A percentile compares a stretch with the other conserved stretches of the same genome.
These are phyloP conservation scores for Trypanosoma platydactyli DNA, from an alignment of 208 protist species.

Conservation along the genomic window DNA sequence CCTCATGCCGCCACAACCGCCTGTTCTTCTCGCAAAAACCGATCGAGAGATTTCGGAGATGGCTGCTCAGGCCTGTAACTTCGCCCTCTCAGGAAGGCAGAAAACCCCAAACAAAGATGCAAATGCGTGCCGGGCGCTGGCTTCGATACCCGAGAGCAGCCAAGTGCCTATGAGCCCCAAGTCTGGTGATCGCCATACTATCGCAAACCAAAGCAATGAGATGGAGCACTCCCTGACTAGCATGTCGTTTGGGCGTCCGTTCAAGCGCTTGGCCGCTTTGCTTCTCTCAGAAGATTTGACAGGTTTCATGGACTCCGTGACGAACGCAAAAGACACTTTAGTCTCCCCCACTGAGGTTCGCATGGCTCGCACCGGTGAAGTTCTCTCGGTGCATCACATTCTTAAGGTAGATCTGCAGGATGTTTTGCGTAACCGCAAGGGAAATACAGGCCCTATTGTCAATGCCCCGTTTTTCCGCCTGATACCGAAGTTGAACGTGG, in stretches of 20 bases:
- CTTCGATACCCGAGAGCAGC: no score
- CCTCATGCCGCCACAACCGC: conserved; percentile 45
- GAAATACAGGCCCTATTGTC: conserved; percentile 75
- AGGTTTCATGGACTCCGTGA: conserved; percentile 76
- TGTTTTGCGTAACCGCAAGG: conserved; percentile 54
- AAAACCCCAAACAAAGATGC: no score
- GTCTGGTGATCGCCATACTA: not conserved
- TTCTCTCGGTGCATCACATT: conserved; percentile 77
- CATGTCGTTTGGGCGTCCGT: conserved; percentile 47
- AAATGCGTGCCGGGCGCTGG: no score
- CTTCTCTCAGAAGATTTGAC: conserved; percentile 58
- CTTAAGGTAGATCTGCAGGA: conserved; percentile 82
- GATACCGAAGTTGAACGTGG: conserved; percentile 84
- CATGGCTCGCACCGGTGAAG: conserved; percentile 63
- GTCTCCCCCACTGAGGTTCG: conserved; percentile 66
- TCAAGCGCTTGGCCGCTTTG: conserved; percentile 54
- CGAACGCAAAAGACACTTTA: conserved; percentile 56
- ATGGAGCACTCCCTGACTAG: conserved; percentile 31
- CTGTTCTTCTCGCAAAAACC: conserved; percentile 44
- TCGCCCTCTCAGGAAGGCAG: conserved; percentile 19
- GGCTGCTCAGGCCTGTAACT: conserved; percentile 53
- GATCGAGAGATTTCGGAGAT: conserved; percentile 66
- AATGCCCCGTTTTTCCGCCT: conserved; percentile 86
- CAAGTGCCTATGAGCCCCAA: no score
- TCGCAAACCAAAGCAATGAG: not conserved